Evolutionary conservation across 2,329 filamentous ascomycete species (phyloP), one percentile per base, ranked within the genome.

Genomic region (Pyricularia sp.): DNA sequence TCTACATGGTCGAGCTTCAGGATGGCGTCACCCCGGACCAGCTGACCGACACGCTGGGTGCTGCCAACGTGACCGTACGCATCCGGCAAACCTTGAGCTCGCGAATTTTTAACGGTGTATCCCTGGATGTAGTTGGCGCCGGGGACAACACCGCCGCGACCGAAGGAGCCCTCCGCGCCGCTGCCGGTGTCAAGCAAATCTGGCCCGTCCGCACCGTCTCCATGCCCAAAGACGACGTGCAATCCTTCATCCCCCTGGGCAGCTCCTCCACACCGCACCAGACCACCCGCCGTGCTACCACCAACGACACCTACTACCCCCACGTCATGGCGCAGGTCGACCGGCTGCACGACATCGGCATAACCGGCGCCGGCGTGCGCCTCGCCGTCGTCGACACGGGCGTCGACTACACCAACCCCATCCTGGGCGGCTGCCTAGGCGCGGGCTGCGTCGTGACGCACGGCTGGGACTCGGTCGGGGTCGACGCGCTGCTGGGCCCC

Each of bases 351-450:
- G 68, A 67, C 10, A 9, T 64, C 66, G 4, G 72, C n/a, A 36
- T 70, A 64, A 66, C 64, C 2, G 73, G 73, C 31, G 66, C 69
- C 26, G 73, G 73, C 0, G 72, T 65, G 7, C 63, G 69, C 1
- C 68, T 74, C 11, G 73, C 68, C 20, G 68, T 74, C 11, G 71
- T 74, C 1, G 73, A 74, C 61, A 73, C 72, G 10, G 73, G 73
- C 17, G 69, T 67, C 1, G 65, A 71, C 28, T 74, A 74, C 67
- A 71, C 67, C 0, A 72, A 74, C 30, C 72, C 72, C 31, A 77
- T 78, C 28, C 76, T 81, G 6, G 80, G 80, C 23, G 79, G 79
- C 10, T 78, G 79, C 65, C 80, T 80, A 66, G 80, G 80, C 3
- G 26, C 65, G 3, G 67, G 67, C 10, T 71, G 66, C 64, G 31